Percentiles rank a stretch among this genome's conserved stretches.
phyloP scores from a whole-genome alignment of 345 rosid genomes.

The Adansonia digitata region DNA sequence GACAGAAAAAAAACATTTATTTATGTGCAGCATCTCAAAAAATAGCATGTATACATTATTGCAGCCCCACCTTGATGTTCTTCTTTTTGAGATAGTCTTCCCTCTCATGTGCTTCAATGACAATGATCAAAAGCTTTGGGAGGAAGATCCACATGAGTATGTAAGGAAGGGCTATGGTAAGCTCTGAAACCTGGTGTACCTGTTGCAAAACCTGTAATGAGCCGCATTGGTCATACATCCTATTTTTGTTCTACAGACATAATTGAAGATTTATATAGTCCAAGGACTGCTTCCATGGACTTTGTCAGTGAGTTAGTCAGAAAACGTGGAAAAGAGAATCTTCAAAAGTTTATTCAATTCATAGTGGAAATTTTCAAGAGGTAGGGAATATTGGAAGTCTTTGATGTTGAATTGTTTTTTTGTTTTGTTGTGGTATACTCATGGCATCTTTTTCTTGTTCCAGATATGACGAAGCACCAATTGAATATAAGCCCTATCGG shows the following conservation, averaged over 20 bases:
- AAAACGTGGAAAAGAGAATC: constrained; percentile 89
- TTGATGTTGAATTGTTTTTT: not conserved
- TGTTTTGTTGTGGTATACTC: not conserved
- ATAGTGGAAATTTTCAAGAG: constrained; percentile 73
- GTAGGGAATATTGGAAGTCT: constrained; percentile 23
- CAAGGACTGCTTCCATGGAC: constrained; percentile 96
- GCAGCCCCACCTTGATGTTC: constrained; percentile 83
- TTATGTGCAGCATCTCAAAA: constrained; percentile 67
- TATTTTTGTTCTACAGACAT: constrained; percentile 55
- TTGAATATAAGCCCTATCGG: constrained; percentile 72
- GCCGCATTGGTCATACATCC: constrained; percentile 15
- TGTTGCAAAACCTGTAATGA: not conserved
- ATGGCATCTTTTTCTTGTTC: constrained; percentile 2
- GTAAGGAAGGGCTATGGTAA: constrained; percentile 99
- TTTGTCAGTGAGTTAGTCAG: constrained; percentile 94
- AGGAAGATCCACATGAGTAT: constrained; percentile 98
- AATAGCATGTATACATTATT: constrained; percentile 72
- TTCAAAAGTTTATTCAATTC: constrained; percentile 83
- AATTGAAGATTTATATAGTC: constrained; percentile 98
- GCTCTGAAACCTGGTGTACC: constrained; percentile 21
- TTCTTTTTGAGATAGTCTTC: constrained; percentile 93
- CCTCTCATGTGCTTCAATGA: constrained; percentile 99
- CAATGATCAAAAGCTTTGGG: constrained; percentile 98
- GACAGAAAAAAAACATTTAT: constrained; percentile 8
- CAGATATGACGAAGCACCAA: constrained; percentile 78